Percentiles rank a stretch among this genome's conserved stretches.
Evolutionary conservation across 176 grass and related monocot species (phyloP).

Genomic region (Echinochloa phyllopogon): DNA sequence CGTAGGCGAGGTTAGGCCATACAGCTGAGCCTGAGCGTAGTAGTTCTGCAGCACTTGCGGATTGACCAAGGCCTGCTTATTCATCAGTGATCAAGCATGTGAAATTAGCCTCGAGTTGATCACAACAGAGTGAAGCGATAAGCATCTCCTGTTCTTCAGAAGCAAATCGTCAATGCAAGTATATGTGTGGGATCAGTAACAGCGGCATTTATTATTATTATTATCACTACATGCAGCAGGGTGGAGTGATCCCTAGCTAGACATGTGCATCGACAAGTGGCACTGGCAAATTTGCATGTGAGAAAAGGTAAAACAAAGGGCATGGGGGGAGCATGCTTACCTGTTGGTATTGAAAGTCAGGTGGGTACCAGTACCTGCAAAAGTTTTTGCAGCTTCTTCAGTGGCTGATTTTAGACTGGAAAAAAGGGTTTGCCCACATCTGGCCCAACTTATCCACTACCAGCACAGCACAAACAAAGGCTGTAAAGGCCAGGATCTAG

Average conservation of each 20-base stretch:
- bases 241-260: background rate
- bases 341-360: constrained; percentile 86
- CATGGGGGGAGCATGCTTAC: constrained; percentile 52
- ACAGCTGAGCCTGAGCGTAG: constrained; percentile 55
- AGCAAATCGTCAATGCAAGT: background rate
- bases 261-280: constrained; percentile 16
- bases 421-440: constrained; percentile 31
- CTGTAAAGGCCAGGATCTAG: constrained; percentile 52
- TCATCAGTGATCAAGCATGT: background rate
- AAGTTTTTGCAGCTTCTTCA: constrained; percentile 50
- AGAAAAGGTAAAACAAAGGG: constrained; percentile 41
- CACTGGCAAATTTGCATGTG: constrained; percentile 49
- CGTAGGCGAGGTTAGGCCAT: constrained; percentile 58
- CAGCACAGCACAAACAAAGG: constrained; percentile 27
- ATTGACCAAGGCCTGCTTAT: constrained; percentile 59
- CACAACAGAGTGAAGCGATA: background rate
- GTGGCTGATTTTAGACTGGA: constrained; percentile 20
- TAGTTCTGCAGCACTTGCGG: constrained; percentile 64
- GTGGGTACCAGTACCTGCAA: constrained; percentile 91
- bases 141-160: background rate
- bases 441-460: constrained; percentile 41
- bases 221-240: background rate
- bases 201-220: background rate
- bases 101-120: background rate
- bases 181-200: background rate